phyloP scores from a whole-genome alignment of 495 filamentous ascomycete species.

The Daldinia concentrica region DNA sequence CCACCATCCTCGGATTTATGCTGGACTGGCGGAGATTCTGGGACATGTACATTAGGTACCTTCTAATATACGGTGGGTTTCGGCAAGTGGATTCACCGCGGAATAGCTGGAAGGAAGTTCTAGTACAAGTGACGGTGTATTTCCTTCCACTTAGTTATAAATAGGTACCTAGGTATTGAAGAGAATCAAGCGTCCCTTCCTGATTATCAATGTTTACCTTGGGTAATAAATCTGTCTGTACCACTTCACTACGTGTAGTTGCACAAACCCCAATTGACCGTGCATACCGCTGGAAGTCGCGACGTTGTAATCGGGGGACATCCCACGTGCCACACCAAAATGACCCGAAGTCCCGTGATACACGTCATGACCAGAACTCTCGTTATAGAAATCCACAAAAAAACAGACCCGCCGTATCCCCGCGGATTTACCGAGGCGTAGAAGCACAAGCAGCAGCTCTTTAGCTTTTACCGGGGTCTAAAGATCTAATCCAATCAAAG shows the following conservation, averaged over 20 bases:
- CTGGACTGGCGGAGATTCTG: not conserved
- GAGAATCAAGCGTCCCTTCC: not conserved
- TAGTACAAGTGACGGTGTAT: not conserved
- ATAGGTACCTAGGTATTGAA: not conserved
- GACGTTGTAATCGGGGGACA: conserved; percentile 20
- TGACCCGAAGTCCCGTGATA: conserved; percentile 47
- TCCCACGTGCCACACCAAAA: conserved; percentile 34
- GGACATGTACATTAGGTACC: not conserved
- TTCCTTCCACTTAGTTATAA: not conserved
- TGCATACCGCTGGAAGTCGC: conserved; percentile 34
- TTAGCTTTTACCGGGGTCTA: not conserved
- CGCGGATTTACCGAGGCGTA: conserved; percentile 43
- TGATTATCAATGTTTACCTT: not conserved
- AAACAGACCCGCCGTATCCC: conserved; percentile 24
- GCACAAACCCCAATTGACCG: not conserved
- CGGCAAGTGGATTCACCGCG: not conserved
- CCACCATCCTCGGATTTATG: conserved; percentile 9
- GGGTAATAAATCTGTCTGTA: not conserved
- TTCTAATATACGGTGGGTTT: not conserved
- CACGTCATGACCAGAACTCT: conserved; percentile 15
- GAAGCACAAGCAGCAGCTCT: conserved; percentile 25
- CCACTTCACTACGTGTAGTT: not conserved
- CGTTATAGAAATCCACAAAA: not conserved
- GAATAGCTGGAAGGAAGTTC: not conserved
- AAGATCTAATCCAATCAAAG: conserved; percentile 27